Evolutionary conservation across 2,329 filamentous ascomycete species (phyloP).

Genomic region (Sclerotinia borealis): DNA sequence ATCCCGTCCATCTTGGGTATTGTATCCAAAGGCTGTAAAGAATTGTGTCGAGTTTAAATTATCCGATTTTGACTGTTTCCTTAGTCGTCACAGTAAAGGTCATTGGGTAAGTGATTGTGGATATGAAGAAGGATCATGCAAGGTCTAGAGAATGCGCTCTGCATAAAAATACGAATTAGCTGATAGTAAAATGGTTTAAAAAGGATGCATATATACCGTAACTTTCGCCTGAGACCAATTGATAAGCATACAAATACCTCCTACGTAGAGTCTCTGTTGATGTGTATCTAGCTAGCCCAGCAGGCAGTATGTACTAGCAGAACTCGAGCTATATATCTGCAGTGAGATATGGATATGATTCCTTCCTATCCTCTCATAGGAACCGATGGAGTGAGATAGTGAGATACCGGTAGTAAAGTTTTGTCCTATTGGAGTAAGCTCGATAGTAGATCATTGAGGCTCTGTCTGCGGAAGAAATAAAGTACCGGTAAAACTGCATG

Average conservation of each 20-base stretch:
- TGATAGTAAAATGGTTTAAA: not conserved
- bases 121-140: not conserved
- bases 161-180: not conserved
- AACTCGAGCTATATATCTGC: not conserved
- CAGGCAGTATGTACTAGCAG: not conserved
- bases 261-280: not conserved
- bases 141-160: not conserved
- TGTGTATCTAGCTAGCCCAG: not conserved
- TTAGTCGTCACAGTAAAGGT: not conserved
- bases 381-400: too few relatives aligned
- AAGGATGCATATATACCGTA: not conserved
- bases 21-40: not conserved
- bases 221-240: not conserved
- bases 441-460: not conserved
- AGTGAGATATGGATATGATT: not conserved
- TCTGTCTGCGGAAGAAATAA: not conserved
- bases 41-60: not conserved
- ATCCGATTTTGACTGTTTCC: not conserved
- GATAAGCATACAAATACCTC: not conserved
- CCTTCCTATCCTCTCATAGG: not conserved
- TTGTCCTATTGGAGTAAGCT: too few relatives aligned
- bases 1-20: conserved; percentile 27
- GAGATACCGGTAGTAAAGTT: too few relatives aligned
- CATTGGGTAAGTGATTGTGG: not conserved
- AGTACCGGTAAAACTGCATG: not conserved